Percentiles rank a stretch among this genome's conserved stretches.
These are phyloP conservation scores for Yamadazyma nakazawae DNA, from an alignment of 805 yeast species.

Conservation along the genomic window DNA sequence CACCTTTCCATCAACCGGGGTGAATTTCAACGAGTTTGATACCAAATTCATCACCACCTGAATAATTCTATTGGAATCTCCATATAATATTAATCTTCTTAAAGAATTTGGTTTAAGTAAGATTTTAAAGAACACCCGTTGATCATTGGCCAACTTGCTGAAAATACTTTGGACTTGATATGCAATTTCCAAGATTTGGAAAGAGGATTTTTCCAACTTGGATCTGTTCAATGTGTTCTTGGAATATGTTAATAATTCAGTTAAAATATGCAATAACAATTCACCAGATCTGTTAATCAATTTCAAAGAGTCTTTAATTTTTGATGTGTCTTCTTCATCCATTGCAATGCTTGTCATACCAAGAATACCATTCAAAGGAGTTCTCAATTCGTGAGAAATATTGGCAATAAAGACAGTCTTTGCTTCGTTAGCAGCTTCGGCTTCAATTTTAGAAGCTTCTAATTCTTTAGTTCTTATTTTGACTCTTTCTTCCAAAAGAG, in stretches of 20 bases:
- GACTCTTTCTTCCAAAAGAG: constrained; percentile 84
- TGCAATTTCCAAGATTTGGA: constrained; percentile 75
- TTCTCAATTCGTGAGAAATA: constrained; percentile 65
- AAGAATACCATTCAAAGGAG: constrained; percentile 92
- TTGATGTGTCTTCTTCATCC: constrained; percentile 71
- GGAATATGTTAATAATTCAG: constrained; percentile 89
- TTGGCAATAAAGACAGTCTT: constrained; percentile 55
- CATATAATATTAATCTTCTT: constrained; percentile 66
- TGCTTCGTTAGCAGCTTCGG: constrained; percentile 95
- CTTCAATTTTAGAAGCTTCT: constrained; percentile 83
- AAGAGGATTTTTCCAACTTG: constrained; percentile 77
- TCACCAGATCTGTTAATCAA: constrained; percentile 91
- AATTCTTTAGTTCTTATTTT: constrained; percentile 80
- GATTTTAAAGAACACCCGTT: constrained; percentile 66
- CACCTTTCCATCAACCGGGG: constrained; percentile 85
- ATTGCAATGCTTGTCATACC: constrained; percentile 94
- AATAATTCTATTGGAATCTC: constrained; percentile 86
- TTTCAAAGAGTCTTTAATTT: constrained; percentile 71
- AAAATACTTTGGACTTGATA: constrained; percentile 84
- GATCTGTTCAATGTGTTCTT: constrained; percentile 84
- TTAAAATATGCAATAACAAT: constrained; percentile 78
- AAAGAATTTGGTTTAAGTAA: constrained; percentile 56
- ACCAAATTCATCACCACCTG: constrained; percentile 93
- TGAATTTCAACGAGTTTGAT: constrained; percentile 86
- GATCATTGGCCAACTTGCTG: constrained; percentile 73